phyloP scores from a whole-genome alignment of 371 early-diverging fungal genomes.

The Capniomyces stellatus region DNA sequence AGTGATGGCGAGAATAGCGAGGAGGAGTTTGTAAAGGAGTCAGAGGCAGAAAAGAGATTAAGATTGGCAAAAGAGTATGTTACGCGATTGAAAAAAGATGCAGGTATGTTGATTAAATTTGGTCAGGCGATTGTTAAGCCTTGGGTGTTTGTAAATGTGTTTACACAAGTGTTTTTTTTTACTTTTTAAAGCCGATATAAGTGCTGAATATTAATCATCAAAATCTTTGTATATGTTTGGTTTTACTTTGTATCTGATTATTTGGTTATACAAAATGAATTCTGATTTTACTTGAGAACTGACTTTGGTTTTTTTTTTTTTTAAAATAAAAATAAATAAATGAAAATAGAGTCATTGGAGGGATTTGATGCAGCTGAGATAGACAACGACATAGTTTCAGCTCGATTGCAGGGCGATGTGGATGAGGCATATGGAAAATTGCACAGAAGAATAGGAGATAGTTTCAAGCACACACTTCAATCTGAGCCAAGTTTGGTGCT shows the following conservation, averaged over 20 bases:
- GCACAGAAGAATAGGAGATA: slow-evolving; percentile 15
- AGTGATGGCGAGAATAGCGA: slow-evolving; percentile 11
- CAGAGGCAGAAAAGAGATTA: slow-evolving; percentile 79
- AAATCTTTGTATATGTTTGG: neutral
- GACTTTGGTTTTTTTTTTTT: neutral
- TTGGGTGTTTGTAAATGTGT: no score
- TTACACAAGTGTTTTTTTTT: no score
- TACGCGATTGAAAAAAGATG: slow-evolving; percentile 43
- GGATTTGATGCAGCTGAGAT: slow-evolving; percentile 83
- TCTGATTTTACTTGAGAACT: neutral
- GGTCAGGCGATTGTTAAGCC: no score
- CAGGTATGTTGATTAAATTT: slow-evolving; percentile 23
- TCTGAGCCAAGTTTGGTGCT: slow-evolving; percentile 16
- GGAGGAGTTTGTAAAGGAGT: slow-evolving; percentile 37
- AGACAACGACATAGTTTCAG: slow-evolving; percentile 81
- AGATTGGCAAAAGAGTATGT: slow-evolving; percentile 84
- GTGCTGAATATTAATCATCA: no score
- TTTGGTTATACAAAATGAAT: neutral
- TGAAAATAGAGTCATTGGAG: neutral
- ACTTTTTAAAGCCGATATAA: no score
- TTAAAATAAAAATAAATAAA: neutral
- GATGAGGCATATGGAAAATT: slow-evolving; percentile 13
- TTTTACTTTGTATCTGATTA: neutral
- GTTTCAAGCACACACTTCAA: slow-evolving; percentile 27
- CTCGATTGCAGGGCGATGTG: slow-evolving; percentile 65